Conservation (phyloP, 2,329 filamentous ascomycete genomes). For the Xylariales sp. region DNA sequence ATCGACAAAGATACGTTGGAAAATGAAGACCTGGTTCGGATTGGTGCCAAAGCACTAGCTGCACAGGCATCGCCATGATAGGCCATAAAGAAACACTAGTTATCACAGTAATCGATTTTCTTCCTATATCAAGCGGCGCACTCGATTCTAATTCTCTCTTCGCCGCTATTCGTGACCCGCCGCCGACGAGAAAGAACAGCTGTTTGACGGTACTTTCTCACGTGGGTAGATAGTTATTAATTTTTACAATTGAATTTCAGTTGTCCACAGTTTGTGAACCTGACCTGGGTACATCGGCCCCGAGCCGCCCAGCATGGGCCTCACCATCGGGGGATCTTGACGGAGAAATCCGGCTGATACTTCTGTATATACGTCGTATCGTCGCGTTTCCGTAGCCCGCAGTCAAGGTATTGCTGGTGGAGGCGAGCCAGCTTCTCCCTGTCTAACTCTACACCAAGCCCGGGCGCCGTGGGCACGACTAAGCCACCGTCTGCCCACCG, state of each 20-base stretch:
- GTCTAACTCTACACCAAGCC: constrained; percentile 54
- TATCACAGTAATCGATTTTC: too few species aligned
- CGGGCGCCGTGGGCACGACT: constrained; percentile 51
- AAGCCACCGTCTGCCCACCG: constrained; percentile 54
- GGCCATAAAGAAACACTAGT: too few species aligned
- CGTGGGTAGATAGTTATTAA: too few species aligned
- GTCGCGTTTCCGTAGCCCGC: constrained; percentile 52
- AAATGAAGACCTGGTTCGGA: constrained; percentile 46
- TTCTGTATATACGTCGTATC: constrained; percentile 54
- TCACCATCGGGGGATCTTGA: constrained; percentile 51
- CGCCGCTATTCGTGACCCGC: too few species aligned
- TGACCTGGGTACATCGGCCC: neutral
- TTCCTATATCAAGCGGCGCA: too few species aligned
- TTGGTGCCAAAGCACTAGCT: neutral
- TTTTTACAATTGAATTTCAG: too few species aligned
- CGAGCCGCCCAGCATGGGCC: neutral
- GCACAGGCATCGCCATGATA: neutral
- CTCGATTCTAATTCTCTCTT: too few species aligned
- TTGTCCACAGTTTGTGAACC: too few species aligned
- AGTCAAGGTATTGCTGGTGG: constrained; percentile 55
- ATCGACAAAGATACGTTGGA: constrained; percentile 50
- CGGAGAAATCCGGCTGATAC: constrained; percentile 52
- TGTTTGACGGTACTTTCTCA: too few species aligned
- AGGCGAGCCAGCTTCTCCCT: constrained; percentile 50
- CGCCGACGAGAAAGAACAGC: too few species aligned